Evolutionary conservation across 108 stramenopile genomes (phyloP).

Genomic region (Mediolabrus comicus): DNA sequence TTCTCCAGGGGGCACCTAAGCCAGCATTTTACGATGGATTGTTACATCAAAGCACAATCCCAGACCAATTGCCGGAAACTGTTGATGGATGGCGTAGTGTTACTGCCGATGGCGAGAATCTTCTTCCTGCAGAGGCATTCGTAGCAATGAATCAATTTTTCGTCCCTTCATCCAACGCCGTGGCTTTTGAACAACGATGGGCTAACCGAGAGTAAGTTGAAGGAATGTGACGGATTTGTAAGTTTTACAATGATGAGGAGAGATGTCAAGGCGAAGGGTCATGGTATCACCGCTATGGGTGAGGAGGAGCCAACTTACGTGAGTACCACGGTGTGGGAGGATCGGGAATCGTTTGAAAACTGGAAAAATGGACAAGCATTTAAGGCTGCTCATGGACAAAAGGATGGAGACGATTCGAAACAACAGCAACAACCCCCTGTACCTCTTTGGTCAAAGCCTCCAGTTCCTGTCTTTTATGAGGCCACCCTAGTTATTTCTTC

Average conservation of each 20-base stretch:
- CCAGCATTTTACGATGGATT: conserved; percentile 88
- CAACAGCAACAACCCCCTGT: conserved; percentile 24
- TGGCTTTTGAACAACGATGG: conserved; percentile 80
- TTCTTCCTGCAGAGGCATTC: conserved; percentile 75
- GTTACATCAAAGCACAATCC: conserved; percentile 49
- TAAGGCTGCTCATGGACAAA: conserved; percentile 60
- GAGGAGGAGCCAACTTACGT: conserved; percentile 71
- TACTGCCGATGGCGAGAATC: conserved; percentile 66
- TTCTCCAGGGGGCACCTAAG: conserved; percentile 69
- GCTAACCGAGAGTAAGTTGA: conserved; percentile 53
- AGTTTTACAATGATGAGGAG: conserved; percentile 74
- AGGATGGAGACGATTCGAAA: conserved; percentile 13
- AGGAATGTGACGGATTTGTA: conserved; percentile 81
- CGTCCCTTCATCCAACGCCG: conserved; percentile 60
- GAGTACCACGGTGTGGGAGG: conserved; percentile 73
- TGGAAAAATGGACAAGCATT: conserved; percentile 68
- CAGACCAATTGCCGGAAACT: conserved; percentile 54
- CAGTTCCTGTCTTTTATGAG: conserved; percentile 83
- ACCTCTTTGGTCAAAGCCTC: conserved; percentile 73
- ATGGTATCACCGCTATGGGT: conserved; percentile 66
- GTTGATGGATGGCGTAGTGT: conserved; percentile 86
- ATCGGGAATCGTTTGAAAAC: conserved; percentile 64
- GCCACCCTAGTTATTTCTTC: conserved; percentile 77
- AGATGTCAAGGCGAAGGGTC: conserved; percentile 81
- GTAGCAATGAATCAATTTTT: conserved; percentile 86